Evolutionary conservation across 768 basidiomycete genomes (phyloP).

Genomic region (Rhodotorula sphaerocarpa): DNA sequence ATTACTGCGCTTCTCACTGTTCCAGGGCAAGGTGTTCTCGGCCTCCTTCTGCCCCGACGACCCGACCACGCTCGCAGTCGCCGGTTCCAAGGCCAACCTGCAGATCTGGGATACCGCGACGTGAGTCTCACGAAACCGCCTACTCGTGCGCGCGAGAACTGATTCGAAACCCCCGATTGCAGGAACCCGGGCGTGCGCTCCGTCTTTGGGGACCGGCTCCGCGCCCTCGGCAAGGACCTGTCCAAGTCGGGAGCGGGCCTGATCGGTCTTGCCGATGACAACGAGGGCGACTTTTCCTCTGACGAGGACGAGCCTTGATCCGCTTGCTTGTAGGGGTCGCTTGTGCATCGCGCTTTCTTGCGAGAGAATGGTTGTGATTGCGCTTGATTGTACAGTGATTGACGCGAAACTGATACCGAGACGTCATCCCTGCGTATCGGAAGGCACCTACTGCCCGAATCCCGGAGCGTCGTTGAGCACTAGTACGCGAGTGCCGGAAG

Average conservation of each 20-base stretch:
- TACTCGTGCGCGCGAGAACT: neutral
- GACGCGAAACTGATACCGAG: too few species aligned
- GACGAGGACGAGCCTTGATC: conserved; percentile 15
- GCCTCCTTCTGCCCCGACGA: conserved; percentile 86
- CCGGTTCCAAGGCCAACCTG: conserved; percentile 83
- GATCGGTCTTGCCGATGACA: conserved; percentile 25
- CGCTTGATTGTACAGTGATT: too few species aligned
- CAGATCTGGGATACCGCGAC: conserved; percentile 93
- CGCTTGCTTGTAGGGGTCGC: neutral
- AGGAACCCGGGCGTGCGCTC: conserved; percentile 68
- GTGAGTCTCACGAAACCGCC: neutral
- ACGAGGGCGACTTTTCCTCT: conserved; percentile 16
- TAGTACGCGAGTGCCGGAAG: neutral
- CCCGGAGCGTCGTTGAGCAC: too few species aligned
- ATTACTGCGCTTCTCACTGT: too few species aligned
- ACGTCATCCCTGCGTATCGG: too few species aligned
- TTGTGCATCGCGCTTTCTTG: neutral
- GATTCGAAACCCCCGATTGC: neutral
- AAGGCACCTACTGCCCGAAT: too few species aligned
- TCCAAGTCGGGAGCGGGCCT: conserved; percentile 26
- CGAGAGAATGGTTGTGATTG: too few species aligned
- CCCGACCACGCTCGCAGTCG: conserved; percentile 84
- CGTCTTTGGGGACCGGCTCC: conserved; percentile 68
- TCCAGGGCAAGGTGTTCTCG: conserved; percentile 97
- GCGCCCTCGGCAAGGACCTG: conserved; percentile 35